A percentile compares a stretch with the other conserved stretches of the same genome.
These are phyloP conservation scores for Hirschfeldia incana DNA, from an alignment of 345 rosid species.

Conservation along the genomic window DNA sequence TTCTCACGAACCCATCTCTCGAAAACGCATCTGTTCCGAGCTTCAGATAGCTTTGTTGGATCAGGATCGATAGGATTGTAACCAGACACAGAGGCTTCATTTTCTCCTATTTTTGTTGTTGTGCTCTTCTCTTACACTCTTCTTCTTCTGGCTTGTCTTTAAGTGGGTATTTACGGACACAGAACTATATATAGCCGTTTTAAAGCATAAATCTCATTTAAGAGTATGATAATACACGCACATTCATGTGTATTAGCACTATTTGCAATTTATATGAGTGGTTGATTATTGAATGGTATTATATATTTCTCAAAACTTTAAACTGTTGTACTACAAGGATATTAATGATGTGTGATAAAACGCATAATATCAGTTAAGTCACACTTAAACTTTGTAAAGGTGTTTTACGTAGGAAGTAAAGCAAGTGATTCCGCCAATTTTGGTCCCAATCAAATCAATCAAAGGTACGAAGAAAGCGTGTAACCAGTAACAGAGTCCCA, in stretches of 20 bases:
- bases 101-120: not conserved
- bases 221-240: conserved; percentile 18
- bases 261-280: not conserved
- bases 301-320: not conserved
- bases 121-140: conserved; percentile 6
- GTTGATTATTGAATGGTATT: not conserved
- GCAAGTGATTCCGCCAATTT: conserved; percentile 33
- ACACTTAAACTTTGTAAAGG: not conserved
- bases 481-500: not conserved
- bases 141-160: not conserved
- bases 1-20: conserved; percentile 62
- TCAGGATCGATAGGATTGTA: conserved; percentile 39
- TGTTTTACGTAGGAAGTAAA: conserved; percentile 14
- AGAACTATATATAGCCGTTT: conserved; percentile 14
- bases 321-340: not conserved
- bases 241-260: not conserved
- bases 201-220: conserved; percentile 8
- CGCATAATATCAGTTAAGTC: not conserved
- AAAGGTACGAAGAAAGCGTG: not conserved
- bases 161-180: conserved; percentile 32
- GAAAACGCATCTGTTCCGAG: conserved; percentile 42
- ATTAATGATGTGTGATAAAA: not conserved
- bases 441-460: conserved; percentile 1
- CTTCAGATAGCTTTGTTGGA: conserved; percentile 38
- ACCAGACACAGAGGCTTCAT: conserved; percentile 49